Evolutionary conservation across 140 eudicot genomes (phyloP), one percentile per base, ranked within the genome.

Genomic region (Cichorium intybus): DNA sequence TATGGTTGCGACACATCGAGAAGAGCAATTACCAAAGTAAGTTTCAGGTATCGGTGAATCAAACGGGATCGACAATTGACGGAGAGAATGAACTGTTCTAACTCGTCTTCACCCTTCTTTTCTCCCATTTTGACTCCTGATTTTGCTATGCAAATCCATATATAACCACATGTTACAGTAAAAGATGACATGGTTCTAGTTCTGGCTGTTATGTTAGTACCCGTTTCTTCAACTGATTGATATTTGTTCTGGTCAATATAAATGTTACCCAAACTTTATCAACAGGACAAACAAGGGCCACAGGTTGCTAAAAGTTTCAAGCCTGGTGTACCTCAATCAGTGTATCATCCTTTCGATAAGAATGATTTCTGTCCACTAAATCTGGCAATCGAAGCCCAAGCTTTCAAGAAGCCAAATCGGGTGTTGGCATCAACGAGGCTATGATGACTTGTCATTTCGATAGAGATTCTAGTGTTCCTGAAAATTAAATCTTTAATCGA

Each of bases 31-130:
- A 18, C 85, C 85, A 9, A 84, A 75, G 24, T 78, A 84, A 9
- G 74, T 53, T 0, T 60, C 47, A 1, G 92, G 93, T 11, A 81
- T 17, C 3, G 81, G 85, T 0, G 93, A 83, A 35, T 79, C 33
- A 85, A 31, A 21, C 85, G 83, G 0, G 81, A 74, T 20, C 87
- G 56, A 55, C 75, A 82, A 67, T 85, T 81, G 5, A 75, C 64
- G 3, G 58, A 54, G 15, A 57, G 28, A 14, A 62, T 28, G 28
- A 84, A 63, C 21, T 66, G 70, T 68, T 84, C 82, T 18, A 70
- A 64, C 49, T 66, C 76, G 4, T 80, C 62, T 3, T 75, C 82
- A 4, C 64, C 34, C 18, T 26, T 39, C 8, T 10, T 53, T 10
- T 50, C 77, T 10, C 57, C 75, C 1, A 28, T 15, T 23, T 28